Base-by-base conservation (phyloP, 1,284 basidiomycete genomes). In the Exobasidium cylindrosporum region DNA sequence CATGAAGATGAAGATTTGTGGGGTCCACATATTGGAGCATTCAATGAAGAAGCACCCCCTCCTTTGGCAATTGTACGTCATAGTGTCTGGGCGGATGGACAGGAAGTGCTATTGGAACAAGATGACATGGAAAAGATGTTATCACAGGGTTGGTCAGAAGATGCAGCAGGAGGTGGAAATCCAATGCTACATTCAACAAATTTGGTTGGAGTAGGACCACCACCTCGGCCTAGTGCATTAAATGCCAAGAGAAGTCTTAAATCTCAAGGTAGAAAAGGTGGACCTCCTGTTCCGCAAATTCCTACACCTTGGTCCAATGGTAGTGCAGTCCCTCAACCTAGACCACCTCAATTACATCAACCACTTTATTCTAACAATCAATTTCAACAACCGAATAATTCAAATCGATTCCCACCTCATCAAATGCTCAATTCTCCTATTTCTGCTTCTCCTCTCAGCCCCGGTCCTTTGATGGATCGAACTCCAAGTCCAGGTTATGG, bases 1-100 rank as follows among this genome's bases (percentile, higher is more conserved):
- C 57, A 59, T n/a, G 72, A 67, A 76, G 92, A 97, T 54, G 93
- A 95, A 46, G 95, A 98, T 79, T 87, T 90, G 49, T 97, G 93
- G 93, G 92, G 83, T 54, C 79, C 74, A n/a, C 82, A 83, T 63
- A 81, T 84, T 52, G 82, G 83, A 23, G 72, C 64, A 10, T 80
- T 80, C 50, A 75, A 79, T 45, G 71, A 72, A 59, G 53, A 63
- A 21, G 47, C 69, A 13, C 73, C 74, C 23, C 74, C 74, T 3
- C 73, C 74, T n/a, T 66, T 72, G 2, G 68, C 65, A 43, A 69
- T 73, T 50, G 65, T 74, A 4, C 58, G 73, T 1, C 72, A 76
- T 29, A 72, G 70, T 28, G 65, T 73, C 10, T 73, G 70, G 70
- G 64, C 70, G 2, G 71, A 66, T 4, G 69, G 70, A 10, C 63